Evolutionary conservation across 2,329 filamentous ascomycete species (phyloP).

Genomic region (Ophidiomyces ophidiicola): DNA sequence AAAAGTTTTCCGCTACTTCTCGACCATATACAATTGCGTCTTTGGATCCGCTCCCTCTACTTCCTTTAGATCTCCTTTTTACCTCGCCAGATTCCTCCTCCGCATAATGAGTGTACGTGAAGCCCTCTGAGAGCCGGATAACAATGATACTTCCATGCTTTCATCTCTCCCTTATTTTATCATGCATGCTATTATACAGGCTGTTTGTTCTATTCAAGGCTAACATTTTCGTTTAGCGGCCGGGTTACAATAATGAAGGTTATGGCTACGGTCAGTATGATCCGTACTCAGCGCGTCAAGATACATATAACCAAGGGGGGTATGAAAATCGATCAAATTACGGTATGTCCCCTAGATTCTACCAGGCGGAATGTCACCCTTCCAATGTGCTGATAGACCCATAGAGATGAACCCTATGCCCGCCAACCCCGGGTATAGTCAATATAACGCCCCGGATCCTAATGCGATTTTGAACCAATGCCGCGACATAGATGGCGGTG

Average conservation of each 20-base stretch:
- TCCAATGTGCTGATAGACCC: background rate
- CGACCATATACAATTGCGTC: no score
- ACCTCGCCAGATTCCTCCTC: no score
- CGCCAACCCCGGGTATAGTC: slow-evolving; percentile 2
- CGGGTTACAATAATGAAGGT: slow-evolving; percentile 19
- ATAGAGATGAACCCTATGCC: slow-evolving; percentile 11
- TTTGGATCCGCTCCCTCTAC: no score
- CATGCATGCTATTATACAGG: background rate
- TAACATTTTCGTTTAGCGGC: slow-evolving; percentile 6
- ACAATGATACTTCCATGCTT: no score
- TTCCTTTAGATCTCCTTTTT: no score
- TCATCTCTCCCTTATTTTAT: background rate
- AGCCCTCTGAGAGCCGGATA: no score
- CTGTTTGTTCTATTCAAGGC: background rate
- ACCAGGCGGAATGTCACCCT: no score
- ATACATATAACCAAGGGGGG: slow-evolving; percentile 22
- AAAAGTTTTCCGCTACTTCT: no score
- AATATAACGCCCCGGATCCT: slow-evolving; percentile 40
- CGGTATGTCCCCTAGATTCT: no score
- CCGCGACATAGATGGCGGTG: slow-evolving; percentile 62
- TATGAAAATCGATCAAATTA: slow-evolving; percentile 23
- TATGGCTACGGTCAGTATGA: slow-evolving; percentile 44
- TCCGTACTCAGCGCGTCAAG: slow-evolving; percentile 37
- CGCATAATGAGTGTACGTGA: no score
- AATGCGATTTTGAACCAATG: slow-evolving; percentile 78